Evolutionary conservation across 805 yeast species (phyloP), one percentile per base, ranked within the genome.

Genomic region (Tetrapisispora fleetii): DNA sequence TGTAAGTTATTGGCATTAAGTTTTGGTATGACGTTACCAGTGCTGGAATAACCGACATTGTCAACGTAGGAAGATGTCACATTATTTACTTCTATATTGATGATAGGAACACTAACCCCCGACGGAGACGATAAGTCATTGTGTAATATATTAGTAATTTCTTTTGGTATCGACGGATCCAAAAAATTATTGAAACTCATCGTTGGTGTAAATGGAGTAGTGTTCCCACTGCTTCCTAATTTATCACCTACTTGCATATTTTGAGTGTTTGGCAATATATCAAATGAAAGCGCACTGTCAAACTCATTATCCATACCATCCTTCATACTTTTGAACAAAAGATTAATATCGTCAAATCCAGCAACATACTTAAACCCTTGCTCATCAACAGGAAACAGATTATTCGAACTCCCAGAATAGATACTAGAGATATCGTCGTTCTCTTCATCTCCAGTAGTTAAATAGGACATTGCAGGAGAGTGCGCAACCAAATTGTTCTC

Each of bases 401-500:
- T 33, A 40, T 56, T 57, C 14, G 55, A 54, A 21, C 49, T 52
- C 33, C 56, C 57, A 2, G 67, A 62, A 36, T 59, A 55, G 9
- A 64, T 59, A 52, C 66, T 61, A 43, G 59, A 37, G 11, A 59
- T 40, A 45, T 64, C 68, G 43, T 62, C 67, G 37, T 57, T 48
- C 40, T 63, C 64, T 5, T 53, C 58, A 37, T 60, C 64, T 22
- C 43, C 46, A 11, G 56, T 54, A 19, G 60, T 54, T 33, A 60
- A 40, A 43, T 54, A 50, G 9, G 64, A 59, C 37, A 54, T 40
- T 18, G 59, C 56, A 2, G 68, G 67, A 2, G 67, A 63, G 9
- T 57, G 47, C 4, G 62, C 57, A 2, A 30, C 43, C 11, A 17
- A n/a, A 28, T 40, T 40, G 16, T 27, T 36, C 6, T 14, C 22